Evolutionary conservation across 441 rosid genomes (phyloP), one percentile per base, ranked within the genome.

Genomic region (Brassica hybrid): DNA sequence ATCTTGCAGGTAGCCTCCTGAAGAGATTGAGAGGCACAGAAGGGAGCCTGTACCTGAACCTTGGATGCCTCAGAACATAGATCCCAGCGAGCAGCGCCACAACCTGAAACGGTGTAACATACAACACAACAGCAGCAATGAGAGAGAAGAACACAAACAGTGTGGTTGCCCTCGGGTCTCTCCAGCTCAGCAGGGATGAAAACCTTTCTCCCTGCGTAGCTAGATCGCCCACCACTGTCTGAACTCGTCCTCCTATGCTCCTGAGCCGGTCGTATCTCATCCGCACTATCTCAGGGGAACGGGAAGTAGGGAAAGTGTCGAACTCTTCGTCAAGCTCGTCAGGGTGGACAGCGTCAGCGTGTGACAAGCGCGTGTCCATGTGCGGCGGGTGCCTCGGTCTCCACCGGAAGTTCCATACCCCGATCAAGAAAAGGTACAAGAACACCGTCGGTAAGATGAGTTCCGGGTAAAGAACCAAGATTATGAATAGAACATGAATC

Each of bases 301-400:
- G 71, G 2, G 92, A 80, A 41, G 97, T 92, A 0, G 98, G 97
- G 83, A 94, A 94, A 3, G 91, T 87, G 65, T 94, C 97, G 5
- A 92, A 90, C 76, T 94, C 97, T 79, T 94, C 98, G 36, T 94
- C 98, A 0, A 92, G 90, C 77, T 94, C 98, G 21, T 90, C 97
- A 0, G 93, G 94, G 41, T 86, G 87, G 61, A 81, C 95, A 38
- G 91, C 90, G 67, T 93, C 94, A 0, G 95, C 97, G 76, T 89
- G 89, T 3, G 97, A 93, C 17, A 93, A 79, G 9, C 86, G 85
- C 6, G 88, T 87, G 83, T 93, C 97, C 97, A 93, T 93, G 74
- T 93, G 91, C 36, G 94, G 92, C 11, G 95, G 95, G 74, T 89
- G 92, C 64, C 91, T 82, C 9, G 91, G 88, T 75, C 98, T 85